These are phyloP conservation scores for Scenedesmus sp. DNA, from an alignment of 163 green algal species.

Conservation along the genomic window DNA sequence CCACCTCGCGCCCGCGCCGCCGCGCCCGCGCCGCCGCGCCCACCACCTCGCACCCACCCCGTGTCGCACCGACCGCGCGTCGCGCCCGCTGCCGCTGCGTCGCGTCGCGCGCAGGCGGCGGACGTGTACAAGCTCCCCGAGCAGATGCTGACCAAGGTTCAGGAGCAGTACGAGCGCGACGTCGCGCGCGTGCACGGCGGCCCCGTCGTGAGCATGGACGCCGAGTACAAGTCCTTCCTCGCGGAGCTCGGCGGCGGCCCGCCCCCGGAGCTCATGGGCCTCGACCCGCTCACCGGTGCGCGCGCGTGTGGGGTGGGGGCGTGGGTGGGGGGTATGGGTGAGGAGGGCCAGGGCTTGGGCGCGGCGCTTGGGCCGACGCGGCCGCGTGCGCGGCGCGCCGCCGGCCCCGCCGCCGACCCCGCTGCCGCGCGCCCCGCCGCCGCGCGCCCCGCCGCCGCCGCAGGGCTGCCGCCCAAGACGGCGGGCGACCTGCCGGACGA, in stretches of 20 bases:
- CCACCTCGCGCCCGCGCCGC: too few relatives aligned
- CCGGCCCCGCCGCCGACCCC: too few relatives aligned
- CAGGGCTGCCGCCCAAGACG: background rate
- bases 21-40: too few relatives aligned
- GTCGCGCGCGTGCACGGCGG: conserved; percentile 71
- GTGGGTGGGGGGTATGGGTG: too few relatives aligned
- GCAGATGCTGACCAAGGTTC: conserved; percentile 55
- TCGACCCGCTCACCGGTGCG: too few relatives aligned
- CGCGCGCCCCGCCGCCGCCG: background rate
- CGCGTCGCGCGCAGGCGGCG: conserved; percentile 50
- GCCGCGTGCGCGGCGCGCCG: too few relatives aligned
- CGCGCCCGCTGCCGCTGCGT: too few relatives aligned
- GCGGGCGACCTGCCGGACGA: conserved; percentile 77
- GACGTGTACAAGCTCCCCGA: conserved; percentile 60
- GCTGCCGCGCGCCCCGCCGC: too few relatives aligned
- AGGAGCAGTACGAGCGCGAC: conserved; percentile 88
- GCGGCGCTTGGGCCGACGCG: too few relatives aligned
- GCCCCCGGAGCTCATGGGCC: conserved; percentile 40
- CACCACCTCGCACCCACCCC: too few relatives aligned
- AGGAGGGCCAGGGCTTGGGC: background rate
- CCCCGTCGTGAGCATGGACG: conserved; percentile 65
- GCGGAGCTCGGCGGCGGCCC: conserved; percentile 53
- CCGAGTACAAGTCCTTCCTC: conserved; percentile 96
- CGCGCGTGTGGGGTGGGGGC: too few relatives aligned
- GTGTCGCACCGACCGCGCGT: too few relatives aligned